phyloP scores from a whole-genome alignment of 805 yeast species.

The Zygoascus tannicola region DNA sequence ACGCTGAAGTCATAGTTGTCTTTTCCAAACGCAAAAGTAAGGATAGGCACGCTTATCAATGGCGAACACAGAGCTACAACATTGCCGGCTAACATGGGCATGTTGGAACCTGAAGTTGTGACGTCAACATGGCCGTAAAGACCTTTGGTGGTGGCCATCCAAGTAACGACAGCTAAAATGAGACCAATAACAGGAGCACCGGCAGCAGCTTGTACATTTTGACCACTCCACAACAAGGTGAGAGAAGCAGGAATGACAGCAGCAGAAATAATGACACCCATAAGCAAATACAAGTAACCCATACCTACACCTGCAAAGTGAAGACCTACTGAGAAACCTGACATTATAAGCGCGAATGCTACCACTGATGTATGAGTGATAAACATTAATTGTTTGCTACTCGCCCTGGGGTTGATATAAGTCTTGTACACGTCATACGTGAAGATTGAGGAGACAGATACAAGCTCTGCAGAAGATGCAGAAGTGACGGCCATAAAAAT shows the following conservation, averaged over 20 bases:
- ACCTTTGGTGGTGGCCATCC: slow-evolving; percentile 38
- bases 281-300: slow-evolving; percentile 79
- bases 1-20: slow-evolving; percentile 67
- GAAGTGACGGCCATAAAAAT: slow-evolving; percentile 90
- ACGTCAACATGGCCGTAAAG: slow-evolving; percentile 43
- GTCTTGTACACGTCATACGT: slow-evolving; percentile 80
- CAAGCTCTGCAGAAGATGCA: slow-evolving; percentile 85
- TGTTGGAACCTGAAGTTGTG: slow-evolving; percentile 71
- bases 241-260: slow-evolving; percentile 74
- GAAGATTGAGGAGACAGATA: slow-evolving; percentile 76
- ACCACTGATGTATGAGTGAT: slow-evolving; percentile 63
- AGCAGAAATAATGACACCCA: slow-evolving; percentile 84
- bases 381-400: slow-evolving; percentile 60
- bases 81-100: slow-evolving; percentile 86
- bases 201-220: slow-evolving; percentile 60
- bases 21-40: slow-evolving; percentile 55
- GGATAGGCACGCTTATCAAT: slow-evolving; percentile 50
- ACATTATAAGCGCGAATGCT: slow-evolving; percentile 53
- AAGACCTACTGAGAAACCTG: slow-evolving; percentile 75
- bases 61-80: slow-evolving; percentile 76
- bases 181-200: slow-evolving; percentile 75
- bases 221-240: slow-evolving; percentile 55
- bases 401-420: slow-evolving; percentile 69
- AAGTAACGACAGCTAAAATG: slow-evolving; percentile 58
- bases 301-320: slow-evolving; percentile 73